phyloP scores from a whole-genome alignment of 805 yeast species.

The Middelhovenomyces tepae region DNA sequence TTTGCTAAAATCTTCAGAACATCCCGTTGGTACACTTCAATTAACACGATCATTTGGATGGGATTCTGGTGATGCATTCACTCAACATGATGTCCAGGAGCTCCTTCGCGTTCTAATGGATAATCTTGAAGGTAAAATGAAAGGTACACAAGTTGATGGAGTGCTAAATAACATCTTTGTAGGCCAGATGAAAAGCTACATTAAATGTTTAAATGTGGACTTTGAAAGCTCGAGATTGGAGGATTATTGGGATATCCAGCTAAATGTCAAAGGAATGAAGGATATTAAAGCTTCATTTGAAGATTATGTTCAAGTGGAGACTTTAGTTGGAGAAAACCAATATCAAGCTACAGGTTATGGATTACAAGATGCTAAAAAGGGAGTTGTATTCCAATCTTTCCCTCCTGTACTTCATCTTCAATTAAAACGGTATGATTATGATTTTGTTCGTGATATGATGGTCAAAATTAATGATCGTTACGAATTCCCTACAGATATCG shows the following conservation, averaged over 20 bases:
- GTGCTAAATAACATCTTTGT: constrained; percentile 76
- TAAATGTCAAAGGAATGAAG: constrained; percentile 78
- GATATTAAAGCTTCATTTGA: constrained; percentile 68
- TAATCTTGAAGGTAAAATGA: constrained; percentile 81
- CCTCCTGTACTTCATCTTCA: constrained; percentile 93
- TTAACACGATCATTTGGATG: constrained; percentile 92
- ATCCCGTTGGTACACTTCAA: constrained; percentile 77
- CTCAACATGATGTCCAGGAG: constrained; percentile 98
- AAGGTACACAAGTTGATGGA: constrained; percentile 72
- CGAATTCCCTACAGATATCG: constrained; percentile 79
- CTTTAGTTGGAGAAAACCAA: constrained; percentile 89
- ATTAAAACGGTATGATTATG: constrained; percentile 89
- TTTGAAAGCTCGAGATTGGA: constrained; percentile 87
- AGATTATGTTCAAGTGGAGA: constrained; percentile 81
- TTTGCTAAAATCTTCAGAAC: constrained; percentile 59
- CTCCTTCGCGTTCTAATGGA: constrained; percentile 94
- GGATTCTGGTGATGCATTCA: constrained; percentile 91
- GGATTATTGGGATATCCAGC: constrained; percentile 97
- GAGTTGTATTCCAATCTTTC: constrained; percentile 81
- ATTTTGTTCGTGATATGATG: constrained; percentile 78
- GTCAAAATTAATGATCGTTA: constrained; percentile 88
- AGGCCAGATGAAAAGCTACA: constrained; percentile 92
- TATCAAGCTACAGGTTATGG: constrained; percentile 88
- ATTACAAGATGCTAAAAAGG: constrained; percentile 91
- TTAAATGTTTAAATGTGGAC: constrained; percentile 86